phyloP scores from a whole-genome alignment of 208 protist genomes.

The Leishmania braziliensis region DNA sequence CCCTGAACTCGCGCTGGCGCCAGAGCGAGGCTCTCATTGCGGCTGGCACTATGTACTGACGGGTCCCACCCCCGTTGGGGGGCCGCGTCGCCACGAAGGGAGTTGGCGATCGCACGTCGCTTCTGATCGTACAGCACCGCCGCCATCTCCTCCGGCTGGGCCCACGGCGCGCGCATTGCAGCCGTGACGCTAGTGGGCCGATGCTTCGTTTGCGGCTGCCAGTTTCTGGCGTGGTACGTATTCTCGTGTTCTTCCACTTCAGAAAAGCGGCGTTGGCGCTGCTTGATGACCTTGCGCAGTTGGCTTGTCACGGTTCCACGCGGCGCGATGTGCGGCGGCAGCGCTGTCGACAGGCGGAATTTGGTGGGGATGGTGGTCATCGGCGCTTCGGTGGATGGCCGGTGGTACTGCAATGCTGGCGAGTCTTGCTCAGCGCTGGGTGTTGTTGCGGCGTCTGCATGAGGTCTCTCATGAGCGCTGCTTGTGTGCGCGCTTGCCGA shows the following conservation, averaged over 20 bases:
- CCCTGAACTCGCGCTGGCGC: neutral
- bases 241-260: slow-evolving; percentile 10
- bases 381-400: neutral
- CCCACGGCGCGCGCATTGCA: neutral
- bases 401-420: neutral
- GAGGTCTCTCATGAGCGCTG: neutral
- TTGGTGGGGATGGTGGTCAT: neutral
- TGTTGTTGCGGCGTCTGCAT: neutral
- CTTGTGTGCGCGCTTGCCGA: neutral
- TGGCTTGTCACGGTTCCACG: slow-evolving; percentile 20
- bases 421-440: neutral
- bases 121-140: neutral
- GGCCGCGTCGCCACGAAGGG: no score
- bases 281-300: slow-evolving; percentile 17
- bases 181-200: slow-evolving; percentile 1
- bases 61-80: neutral
- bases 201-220: slow-evolving; percentile 7
- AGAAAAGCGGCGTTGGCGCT: slow-evolving; percentile 11
- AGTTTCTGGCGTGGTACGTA: neutral
- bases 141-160: neutral
- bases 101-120: neutral
- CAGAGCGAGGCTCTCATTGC: neutral
- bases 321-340: slow-evolving; percentile 11
- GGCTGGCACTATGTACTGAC: neutral
- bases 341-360: slow-evolving; percentile 8